Percentiles rank a stretch among this genome's conserved stretches.
Evolutionary conservation across 139 green algal genomes (phyloP).

Genomic region (Trebouxia sp.): DNA sequence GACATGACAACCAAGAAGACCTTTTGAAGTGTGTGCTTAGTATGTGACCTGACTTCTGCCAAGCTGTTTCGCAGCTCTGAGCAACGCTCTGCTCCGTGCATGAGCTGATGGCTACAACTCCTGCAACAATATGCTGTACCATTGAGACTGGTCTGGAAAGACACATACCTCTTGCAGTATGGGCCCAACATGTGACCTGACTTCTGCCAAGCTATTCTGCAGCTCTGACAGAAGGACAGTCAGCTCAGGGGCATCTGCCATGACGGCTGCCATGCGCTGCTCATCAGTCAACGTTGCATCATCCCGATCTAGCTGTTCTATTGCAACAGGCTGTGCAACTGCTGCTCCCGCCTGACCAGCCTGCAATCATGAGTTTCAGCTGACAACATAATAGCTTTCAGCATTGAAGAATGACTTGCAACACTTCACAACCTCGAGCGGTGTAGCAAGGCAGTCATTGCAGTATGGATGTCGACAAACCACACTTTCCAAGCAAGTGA

Average conservation of each 20-base stretch:
- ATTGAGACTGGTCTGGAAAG: no score
- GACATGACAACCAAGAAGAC: no score
- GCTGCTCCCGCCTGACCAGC: background rate
- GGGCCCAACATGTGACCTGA: conserved; percentile 66
- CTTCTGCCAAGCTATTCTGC: conserved; percentile 50
- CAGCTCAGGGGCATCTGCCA: conserved; percentile 83
- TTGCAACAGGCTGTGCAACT: background rate
- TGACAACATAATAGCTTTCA: no score
- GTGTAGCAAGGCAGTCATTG: no score
- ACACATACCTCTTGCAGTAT: conserved; percentile 64
- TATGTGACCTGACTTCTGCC: conserved; percentile 52
- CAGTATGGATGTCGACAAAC: no score
- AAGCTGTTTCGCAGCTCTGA: conserved; percentile 63
- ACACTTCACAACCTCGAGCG: no score
- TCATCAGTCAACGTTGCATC: conserved; percentile 46
- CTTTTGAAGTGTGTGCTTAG: conserved; percentile 76
- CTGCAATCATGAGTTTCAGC: no score
- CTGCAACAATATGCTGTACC: no score
- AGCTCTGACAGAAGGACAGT: conserved; percentile 76
- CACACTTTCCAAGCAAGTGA: no score
- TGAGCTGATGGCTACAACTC: background rate
- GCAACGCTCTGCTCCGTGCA: background rate
- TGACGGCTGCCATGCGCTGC: conserved; percentile 48
- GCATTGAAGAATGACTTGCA: no score
- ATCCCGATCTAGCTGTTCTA: conserved; percentile 60